Conservation (phyloP, 208 protist genomes). For the Leishmania aethiopica region DNA sequence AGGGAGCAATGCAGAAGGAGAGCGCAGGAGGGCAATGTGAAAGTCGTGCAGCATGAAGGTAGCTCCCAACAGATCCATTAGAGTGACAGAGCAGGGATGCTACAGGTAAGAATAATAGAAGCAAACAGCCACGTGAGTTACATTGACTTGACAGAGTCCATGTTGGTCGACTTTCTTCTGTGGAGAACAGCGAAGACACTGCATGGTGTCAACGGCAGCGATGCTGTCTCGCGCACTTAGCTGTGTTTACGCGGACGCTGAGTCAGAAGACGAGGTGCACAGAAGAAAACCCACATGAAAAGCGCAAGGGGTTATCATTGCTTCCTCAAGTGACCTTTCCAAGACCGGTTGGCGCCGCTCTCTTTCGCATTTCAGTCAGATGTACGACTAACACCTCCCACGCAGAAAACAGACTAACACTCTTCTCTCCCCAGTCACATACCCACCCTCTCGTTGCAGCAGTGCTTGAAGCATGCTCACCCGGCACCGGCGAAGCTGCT, state of each 20-base stretch:
- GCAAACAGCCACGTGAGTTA: background rate
- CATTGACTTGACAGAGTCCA: background rate
- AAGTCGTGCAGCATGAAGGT: background rate
- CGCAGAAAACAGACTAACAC: background rate
- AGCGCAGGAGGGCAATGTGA: background rate
- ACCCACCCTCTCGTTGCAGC: background rate
- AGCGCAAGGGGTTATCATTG: background rate
- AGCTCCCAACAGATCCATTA: background rate
- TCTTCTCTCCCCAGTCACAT: background rate
- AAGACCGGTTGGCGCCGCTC: background rate
- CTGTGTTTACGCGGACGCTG: background rate
- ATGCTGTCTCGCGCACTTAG: background rate
- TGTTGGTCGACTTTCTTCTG: background rate
- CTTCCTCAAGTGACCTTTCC: background rate
- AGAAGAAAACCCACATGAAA: background rate
- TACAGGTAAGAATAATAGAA: background rate
- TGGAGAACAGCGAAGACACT: background rate
- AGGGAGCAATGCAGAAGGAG: constrained; percentile 3
- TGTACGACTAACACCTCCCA: background rate
- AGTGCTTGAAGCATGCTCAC: background rate
- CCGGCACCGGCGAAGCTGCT: background rate
- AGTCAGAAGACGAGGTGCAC: background rate
- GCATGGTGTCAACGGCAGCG: background rate
- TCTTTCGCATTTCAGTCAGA: constrained; percentile 1
- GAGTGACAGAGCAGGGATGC: background rate